Evolutionary conservation across 768 basidiomycete species (phyloP), one percentile per base, ranked within the genome.

Genomic region (Mrakia gelida): DNA sequence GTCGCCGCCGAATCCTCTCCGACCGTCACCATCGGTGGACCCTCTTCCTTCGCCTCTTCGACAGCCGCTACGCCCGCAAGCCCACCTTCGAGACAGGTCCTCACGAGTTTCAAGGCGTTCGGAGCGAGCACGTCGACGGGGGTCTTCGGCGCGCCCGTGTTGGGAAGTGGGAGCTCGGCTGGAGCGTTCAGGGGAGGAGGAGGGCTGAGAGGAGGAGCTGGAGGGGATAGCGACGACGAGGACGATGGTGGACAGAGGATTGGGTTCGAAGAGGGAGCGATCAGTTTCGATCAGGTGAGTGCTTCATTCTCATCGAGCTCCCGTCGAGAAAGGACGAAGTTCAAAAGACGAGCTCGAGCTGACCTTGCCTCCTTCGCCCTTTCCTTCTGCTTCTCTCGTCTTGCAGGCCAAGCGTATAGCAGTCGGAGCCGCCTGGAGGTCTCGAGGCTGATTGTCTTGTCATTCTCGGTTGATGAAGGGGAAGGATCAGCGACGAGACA

Each of bases 361-460:
- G 49, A 52, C 49, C 18, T 21, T 45, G 23, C 32, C 13, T 26
- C 32, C 1, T n/a, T n/a, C n/a, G n/a, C n/a, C 75, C 1, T 23
- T 5, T 67, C 15, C 21, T 34, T 26, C 13, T 23, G 4, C 56
- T n/a, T 71, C 26, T 1, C 34, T 34, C 18, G 9, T 52, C 28
- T 10, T 10, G 1, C 65, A 78, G 77, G 75, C 78, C 1, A 52
- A 62, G 34, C 73, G 78, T 32, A 75, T 79, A n/a, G 78, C 78
- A 10, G 34, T 79, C 16, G 78, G 73, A 23, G 78, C 78, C 16
- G 78, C 78, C 3, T 79, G 78, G 78, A 61, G 78, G 61, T 75
- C 73, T 28, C 68, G 73, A 32, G 78, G 78, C 34, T 79, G 59
- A 75, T 4, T n/a, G 6, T 54, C 26, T 34, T 1, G 0, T 1